These are phyloP conservation scores for Chlamydomonas applanata DNA, from an alignment of 139 green algal species.

Conservation along the genomic window DNA sequence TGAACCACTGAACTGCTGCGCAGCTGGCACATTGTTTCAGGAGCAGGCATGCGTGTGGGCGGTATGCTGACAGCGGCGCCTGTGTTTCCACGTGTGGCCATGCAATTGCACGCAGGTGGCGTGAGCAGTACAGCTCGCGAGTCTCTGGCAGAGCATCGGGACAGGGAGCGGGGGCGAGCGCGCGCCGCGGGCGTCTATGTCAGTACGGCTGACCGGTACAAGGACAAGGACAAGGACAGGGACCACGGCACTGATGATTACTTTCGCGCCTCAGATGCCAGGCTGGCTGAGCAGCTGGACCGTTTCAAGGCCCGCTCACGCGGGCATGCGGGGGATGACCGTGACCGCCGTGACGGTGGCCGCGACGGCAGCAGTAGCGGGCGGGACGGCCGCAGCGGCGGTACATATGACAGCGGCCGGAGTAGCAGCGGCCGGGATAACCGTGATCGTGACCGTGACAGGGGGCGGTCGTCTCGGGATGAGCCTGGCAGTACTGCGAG, in stretches of 20 bases:
- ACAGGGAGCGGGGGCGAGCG: not conserved
- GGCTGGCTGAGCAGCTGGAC: slow-evolving; percentile 17
- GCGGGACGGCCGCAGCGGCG: not conserved
- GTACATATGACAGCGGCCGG: too few species aligned
- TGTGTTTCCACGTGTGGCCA: not conserved
- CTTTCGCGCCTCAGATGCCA: not conserved
- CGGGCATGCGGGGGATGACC: slow-evolving; percentile 1
- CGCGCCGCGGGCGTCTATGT: not conserved
- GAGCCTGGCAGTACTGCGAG: not conserved
- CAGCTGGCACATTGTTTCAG: not conserved
- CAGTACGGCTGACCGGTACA: not conserved
- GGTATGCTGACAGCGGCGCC: not conserved
- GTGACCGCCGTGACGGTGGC: not conserved
- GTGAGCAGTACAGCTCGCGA: not conserved
- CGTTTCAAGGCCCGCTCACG: not conserved
- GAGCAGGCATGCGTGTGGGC: slow-evolving; percentile 27
- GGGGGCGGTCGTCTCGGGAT: not conserved
- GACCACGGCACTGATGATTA: not conserved
- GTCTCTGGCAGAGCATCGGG: not conserved
- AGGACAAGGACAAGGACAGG: slow-evolving; percentile 24
- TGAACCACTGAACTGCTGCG: slow-evolving; percentile 1
- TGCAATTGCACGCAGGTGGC: not conserved
- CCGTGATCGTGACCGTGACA: not conserved
- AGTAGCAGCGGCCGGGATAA: not conserved
- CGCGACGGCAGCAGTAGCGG: not conserved